Evolutionary conservation across 306 rosid genomes (phyloP).

Genomic region (Vigna unguiculata): DNA sequence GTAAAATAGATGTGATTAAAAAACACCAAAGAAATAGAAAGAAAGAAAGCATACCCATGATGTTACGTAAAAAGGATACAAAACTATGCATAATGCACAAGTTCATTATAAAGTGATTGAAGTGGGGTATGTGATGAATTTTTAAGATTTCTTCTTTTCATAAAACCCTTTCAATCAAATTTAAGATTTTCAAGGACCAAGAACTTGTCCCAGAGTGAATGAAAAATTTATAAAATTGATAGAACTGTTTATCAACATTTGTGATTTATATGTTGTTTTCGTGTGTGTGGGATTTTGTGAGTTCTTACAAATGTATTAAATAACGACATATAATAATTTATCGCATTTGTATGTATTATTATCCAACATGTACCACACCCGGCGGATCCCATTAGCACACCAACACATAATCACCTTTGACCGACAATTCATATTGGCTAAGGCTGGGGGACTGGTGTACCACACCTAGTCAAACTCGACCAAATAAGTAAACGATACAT

Average conservation of each 20-base stretch:
- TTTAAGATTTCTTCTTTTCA: not conserved
- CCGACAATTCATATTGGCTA: too few species aligned
- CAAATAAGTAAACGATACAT: too few species aligned
- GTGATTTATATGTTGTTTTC: not conserved
- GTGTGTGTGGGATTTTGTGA: not conserved
- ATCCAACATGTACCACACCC: too few species aligned
- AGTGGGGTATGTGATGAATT: too few species aligned
- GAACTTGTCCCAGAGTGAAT: not conserved
- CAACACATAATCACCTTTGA: too few species aligned
- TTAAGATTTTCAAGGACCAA: not conserved
- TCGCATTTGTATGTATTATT: too few species aligned
- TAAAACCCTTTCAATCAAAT: not conserved
- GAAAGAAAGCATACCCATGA: not conserved
- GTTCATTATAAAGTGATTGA: not conserved
- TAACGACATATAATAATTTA: too few species aligned
- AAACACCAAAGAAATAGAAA: not conserved
- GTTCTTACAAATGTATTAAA: not conserved
- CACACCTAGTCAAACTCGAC: too few species aligned
- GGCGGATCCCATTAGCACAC: too few species aligned
- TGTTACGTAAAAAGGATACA: slow-evolving; percentile 13
- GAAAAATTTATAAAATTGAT: not conserved
- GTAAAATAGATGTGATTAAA: not conserved
- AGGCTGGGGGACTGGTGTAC: too few species aligned
- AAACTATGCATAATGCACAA: not conserved
- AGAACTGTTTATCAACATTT: not conserved